These are phyloP conservation scores for Daldinia bambusicola DNA, from an alignment of 495 filamentous ascomycete species.

Conservation along the genomic window DNA sequence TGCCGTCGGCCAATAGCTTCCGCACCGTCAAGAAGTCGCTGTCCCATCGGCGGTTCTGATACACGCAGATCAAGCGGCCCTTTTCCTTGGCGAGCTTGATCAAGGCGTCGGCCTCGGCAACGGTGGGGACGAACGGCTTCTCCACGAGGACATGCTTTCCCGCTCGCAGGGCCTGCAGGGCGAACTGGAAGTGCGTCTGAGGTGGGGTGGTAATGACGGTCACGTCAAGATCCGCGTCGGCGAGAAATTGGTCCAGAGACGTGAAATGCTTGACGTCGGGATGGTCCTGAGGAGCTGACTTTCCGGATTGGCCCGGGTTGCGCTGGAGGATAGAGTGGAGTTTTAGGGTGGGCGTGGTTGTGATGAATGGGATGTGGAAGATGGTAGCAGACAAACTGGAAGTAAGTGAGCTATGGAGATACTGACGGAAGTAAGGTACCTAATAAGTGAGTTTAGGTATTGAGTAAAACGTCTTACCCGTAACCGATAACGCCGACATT, in stretches of 20 bases:
- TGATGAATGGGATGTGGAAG: slow-evolving; percentile 91
- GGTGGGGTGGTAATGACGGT: slow-evolving; percentile 81
- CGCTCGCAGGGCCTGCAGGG: slow-evolving; percentile 71
- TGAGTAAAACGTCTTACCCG: slow-evolving; percentile 53
- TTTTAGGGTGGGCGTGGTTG: slow-evolving; percentile 68
- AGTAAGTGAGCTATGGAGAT: slow-evolving; percentile 28
- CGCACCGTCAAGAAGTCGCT: slow-evolving; percentile 83
- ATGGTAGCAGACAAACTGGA: slow-evolving; percentile 80
- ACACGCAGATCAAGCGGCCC: slow-evolving; percentile 76
- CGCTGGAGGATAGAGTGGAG: slow-evolving; percentile 86
- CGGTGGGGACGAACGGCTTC: slow-evolving; percentile 86
- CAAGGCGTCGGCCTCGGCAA: slow-evolving; percentile 75
- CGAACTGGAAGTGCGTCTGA: slow-evolving; percentile 74
- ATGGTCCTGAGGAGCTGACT: slow-evolving; percentile 76
- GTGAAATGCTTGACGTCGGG: slow-evolving; percentile 72
- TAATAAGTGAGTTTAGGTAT: too few relatives aligned
- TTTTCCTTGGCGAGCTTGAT: slow-evolving; percentile 70
- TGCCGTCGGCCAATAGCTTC: slow-evolving; percentile 64
- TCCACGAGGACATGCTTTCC: slow-evolving; percentile 90
- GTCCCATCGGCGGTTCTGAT: slow-evolving; percentile 90
- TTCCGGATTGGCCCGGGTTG: slow-evolving; percentile 45
- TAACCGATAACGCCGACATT: slow-evolving; percentile 67
- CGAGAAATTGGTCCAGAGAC: slow-evolving; percentile 68
- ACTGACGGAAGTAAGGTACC: not conserved
- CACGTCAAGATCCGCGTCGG: slow-evolving; percentile 73